These are phyloP conservation scores for Hypoxylon sp. DNA, from an alignment of 2,329 filamentous ascomycete genomes.

Conservation along the genomic window DNA sequence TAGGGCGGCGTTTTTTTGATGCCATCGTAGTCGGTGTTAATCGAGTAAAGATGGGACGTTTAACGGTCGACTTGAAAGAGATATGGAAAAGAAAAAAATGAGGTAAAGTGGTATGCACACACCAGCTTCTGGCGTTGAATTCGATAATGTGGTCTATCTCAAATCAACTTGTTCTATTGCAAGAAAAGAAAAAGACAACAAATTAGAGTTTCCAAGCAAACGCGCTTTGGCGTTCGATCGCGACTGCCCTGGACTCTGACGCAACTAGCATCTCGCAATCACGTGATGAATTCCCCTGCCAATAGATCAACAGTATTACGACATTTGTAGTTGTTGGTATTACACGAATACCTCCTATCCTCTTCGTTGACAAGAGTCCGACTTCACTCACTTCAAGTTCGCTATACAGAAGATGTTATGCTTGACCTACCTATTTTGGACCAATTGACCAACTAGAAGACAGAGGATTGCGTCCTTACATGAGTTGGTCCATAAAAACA, in stretches of 20 bases:
- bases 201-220: conserved; percentile 5
- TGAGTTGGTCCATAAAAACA: conserved; percentile 4
- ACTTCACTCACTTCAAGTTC: conserved; percentile 3
- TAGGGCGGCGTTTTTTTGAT: conserved; percentile 43
- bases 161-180: too few relatives aligned
- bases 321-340: neutral
- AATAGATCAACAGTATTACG: conserved; percentile 6
- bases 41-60: neutral
- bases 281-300: conserved; percentile 30
- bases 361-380: neutral
- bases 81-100: neutral
- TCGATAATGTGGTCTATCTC: neutral
- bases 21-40: conserved; percentile 22
- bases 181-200: neutral
- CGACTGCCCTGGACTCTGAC: conserved; percentile 9
- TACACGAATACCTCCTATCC: neutral
- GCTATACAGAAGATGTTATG: neutral
- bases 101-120: neutral
- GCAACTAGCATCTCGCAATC: conserved; percentile 27
- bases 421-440: conserved; percentile 29
- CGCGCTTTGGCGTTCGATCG: neutral
- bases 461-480: conserved; percentile 7
- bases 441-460: conserved; percentile 21
- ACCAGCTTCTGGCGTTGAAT: neutral
- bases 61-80: neutral